These are phyloP conservation scores for Pholiota conissans DNA, from an alignment of 768 basidiomycete species.

Conservation along the genomic window DNA sequence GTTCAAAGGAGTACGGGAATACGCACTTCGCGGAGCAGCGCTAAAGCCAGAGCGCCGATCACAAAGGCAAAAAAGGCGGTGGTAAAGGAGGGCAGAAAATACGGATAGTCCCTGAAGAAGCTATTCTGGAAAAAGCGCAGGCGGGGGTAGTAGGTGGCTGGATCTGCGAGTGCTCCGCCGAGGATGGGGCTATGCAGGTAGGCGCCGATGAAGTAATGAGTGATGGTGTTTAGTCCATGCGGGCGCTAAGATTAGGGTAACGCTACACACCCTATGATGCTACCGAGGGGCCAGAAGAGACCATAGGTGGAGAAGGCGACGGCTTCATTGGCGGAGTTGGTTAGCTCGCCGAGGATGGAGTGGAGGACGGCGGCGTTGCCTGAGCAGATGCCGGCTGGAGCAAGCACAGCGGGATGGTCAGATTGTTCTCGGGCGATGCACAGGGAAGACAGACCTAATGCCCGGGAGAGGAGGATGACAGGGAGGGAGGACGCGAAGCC, in stretches of 20 bases:
- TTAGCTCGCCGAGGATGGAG: conserved; percentile 60
- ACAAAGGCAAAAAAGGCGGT: conserved; percentile 38
- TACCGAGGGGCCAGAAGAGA: conserved; percentile 56
- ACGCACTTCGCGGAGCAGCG: conserved; percentile 53
- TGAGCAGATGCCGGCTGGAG: conserved; percentile 53
- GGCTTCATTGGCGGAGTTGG: conserved; percentile 57
- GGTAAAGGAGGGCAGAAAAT: conserved; percentile 57
- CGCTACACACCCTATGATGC: conserved; percentile 51
- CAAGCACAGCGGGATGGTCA: not conserved
- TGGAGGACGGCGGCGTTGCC: conserved; percentile 64
- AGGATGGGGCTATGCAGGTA: conserved; percentile 45
- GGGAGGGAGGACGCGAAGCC: conserved; percentile 54
- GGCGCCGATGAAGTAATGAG: not conserved
- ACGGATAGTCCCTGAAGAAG: conserved; percentile 53
- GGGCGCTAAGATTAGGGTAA: not conserved
- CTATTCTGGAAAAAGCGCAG: conserved; percentile 33
- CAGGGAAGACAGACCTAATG: conserved; percentile 36
- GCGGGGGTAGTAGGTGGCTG: conserved; percentile 43
- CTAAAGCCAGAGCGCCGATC: conserved; percentile 39
- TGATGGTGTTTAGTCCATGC: not conserved
- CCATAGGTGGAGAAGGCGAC: conserved; percentile 56
- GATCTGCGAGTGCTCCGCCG: conserved; percentile 59
- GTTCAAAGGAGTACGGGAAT: not conserved
- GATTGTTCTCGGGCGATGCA: not conserved
- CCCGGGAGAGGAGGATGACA: conserved; percentile 46